A percentile compares a stretch with the other conserved stretches of the same genome.
Conservation (phyloP, 1,284 basidiomycete genomes). For the Boletus albobrunnescens region DNA sequence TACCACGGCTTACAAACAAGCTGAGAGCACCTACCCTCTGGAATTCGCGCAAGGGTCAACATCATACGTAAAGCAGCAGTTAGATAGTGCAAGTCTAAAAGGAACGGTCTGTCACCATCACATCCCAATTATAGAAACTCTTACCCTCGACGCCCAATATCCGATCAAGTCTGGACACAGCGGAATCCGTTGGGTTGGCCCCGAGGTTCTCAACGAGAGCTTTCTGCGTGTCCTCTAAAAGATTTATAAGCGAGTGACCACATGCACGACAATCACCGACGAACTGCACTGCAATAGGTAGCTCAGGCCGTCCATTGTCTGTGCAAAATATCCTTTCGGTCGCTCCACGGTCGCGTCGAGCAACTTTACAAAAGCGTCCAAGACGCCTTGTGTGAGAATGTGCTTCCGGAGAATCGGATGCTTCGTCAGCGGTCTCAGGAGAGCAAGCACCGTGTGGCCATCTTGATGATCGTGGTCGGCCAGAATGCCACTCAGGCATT, state of each 20-base stretch:
- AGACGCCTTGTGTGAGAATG: conserved; percentile 17
- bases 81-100: conserved; percentile 13
- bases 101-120: background rate
- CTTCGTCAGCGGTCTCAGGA: conserved; percentile 19
- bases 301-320: conserved; percentile 22
- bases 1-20: no score
- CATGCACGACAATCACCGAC: background rate
- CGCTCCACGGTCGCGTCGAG: conserved; percentile 14
- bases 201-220: conserved; percentile 10
- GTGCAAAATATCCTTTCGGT: conserved; percentile 13
- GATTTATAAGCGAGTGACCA: background rate
- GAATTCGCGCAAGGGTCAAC: conserved; percentile 16
- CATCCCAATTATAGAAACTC: background rate
- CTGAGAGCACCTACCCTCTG: no score
- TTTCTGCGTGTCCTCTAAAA: conserved; percentile 11
- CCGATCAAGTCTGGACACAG: conserved; percentile 11
- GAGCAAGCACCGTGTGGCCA: conserved; percentile 20
- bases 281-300: conserved; percentile 23
- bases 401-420: conserved; percentile 12
- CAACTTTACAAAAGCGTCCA: conserved; percentile 13
- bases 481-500: conserved; percentile 12
- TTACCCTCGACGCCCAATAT: conserved; percentile 17
- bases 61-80: conserved; percentile 18
- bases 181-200: background rate
- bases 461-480: conserved; percentile 13